Base-by-base conservation (phyloP, 106 monocot species). In the Narthecium ossifragum region DNA sequence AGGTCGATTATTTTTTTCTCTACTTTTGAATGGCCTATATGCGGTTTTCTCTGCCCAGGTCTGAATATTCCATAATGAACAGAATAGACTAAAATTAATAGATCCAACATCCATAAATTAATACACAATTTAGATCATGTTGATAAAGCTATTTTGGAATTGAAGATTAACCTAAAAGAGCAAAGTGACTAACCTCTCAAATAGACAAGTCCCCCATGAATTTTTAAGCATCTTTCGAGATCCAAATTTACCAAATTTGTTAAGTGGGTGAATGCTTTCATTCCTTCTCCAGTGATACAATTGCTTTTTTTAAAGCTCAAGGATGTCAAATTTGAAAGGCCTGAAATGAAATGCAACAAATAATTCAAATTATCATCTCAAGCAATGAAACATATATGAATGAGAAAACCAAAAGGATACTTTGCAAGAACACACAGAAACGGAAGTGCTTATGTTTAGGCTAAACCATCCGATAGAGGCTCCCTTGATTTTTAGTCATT, bases 151-250 rank as follows among this genome's bases (percentile, higher is more conserved):
- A 43, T 17, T 43, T 43, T 43, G 1, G 27, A 4, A 26, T 5
- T 12, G 28, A 4, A 37, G 17, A 24, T 27, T 18, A 29, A 10
- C 5, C 18, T 41, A n/a, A 18, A 5, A 21, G 34, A 27, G 15
- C 26, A 25, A 38, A 57, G 26, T 49, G 69, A 31, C 61, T 26
- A 49, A 99, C 98, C 98, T 79, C 85, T 85, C 45, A 99, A 34
- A 72, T 99, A 77, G 62, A 84, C 32, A 51, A 99, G 63, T 37
- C 98, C 91, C 15, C 91, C 91, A 70, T 87, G 90, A 79, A 99
- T 91, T 13, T 65, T 68, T 32, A 75, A 65, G 60, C 91, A 91
- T 67, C 90, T 81, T 59, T 99, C 98, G 38, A 99, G 76, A 73
- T 99, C 98, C 70, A 99, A 76, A 63, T 77, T 81, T 61, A 77